Base-by-base conservation (phyloP, 1,284 basidiomycete species). In the Microbotryum intermedium region DNA sequence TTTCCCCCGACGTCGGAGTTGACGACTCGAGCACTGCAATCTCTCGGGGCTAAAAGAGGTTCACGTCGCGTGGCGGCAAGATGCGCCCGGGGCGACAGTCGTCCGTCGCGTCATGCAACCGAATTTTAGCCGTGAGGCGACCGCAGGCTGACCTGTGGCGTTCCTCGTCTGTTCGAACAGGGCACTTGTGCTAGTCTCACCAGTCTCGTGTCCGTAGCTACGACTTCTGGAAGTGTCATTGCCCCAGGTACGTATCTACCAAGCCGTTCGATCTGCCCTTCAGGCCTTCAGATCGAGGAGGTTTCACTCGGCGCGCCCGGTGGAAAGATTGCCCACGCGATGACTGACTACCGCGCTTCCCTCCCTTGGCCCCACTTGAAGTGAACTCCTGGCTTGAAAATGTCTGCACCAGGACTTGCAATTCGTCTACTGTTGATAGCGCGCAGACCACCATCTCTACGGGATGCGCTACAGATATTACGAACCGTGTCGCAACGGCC, bases 401-500 rank as follows among this genome's bases (percentile, higher is more conserved):
- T 4, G 18, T 60, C 0, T 65, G 63, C 48, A 25, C 34, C 16
- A 21, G 26, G 30, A 55, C 60, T 46, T 63, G 65, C 53, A 49
- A 52, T 2, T 7, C 20, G 1, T 28, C 39, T 0, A 42, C 57
- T 6, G 42, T 67, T 4, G n/a, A 51, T 20, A 62, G 55, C 39
- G 66, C 66, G 0, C 49, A 53, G 10, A 21, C 21, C 18, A n/a
- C 49, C 6, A 52, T 67, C 20, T 48, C 59, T 6, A 9, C 23
- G 1, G 66, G 66, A 18, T 67, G 65, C 46, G 6, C 53, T 8
- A 20, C 29, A 30, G 65, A 67, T 29, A 9, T 62, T 8, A 25
- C 34, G 6, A 18, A 42, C 1, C 58, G 58, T 18, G 45, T 47
- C 20, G 39, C 39, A 7, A 10, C 64, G 4, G 60, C 61, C 16